Evolutionary conservation across 805 yeast species (phyloP), one percentile per base, ranked within the genome.

Genomic region (Kuraishia borneana): DNA sequence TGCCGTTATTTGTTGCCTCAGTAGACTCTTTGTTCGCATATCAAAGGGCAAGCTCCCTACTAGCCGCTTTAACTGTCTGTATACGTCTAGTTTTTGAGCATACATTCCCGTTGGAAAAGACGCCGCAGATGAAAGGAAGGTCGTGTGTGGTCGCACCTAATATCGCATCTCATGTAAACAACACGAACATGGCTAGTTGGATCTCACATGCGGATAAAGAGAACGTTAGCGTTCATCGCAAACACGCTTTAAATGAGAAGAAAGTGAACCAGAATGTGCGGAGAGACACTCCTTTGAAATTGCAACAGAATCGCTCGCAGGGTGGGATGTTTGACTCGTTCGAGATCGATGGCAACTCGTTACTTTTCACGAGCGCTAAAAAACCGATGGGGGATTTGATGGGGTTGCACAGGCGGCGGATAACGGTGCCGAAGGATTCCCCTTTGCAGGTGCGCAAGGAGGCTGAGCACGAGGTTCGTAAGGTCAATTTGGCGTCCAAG

Each of bases 321-420:
- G 16, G 13, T 25, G 28, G 28, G 6, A 7, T 25, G 28, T 25
- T 25, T 12, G 28, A 25, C 16, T 25, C 28, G 28, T 16, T 25
- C 16, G 28, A 25, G 16, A 10, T 25, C 16, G 28, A 16, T 12
- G 28, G 28, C 16, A 16, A 7, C 16, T 25, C 28, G 28, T 16
- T 25, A 16, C 28, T 25, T 12, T 25, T 25, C 28, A 25, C 28
- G 16, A 25, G 28, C 28, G 28, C 28, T 12, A 25, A 25, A 16
- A 25, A 25, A 12, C 16, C 28, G 6, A 10, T 16, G 6, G 28
- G 6, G 6, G 23, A 21, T 21, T 10, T 21, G 23, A 10, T 6
- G 16, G 28, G 13, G 12, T 7, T 12, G 13, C 28, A 25, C 28
- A 6, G 28, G 13, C 8, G 28, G 13, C 12, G 16, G 13, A 25